Base-by-base conservation (phyloP, 805 yeast genomes). In the Saccharomycopsis guyanensis region DNA sequence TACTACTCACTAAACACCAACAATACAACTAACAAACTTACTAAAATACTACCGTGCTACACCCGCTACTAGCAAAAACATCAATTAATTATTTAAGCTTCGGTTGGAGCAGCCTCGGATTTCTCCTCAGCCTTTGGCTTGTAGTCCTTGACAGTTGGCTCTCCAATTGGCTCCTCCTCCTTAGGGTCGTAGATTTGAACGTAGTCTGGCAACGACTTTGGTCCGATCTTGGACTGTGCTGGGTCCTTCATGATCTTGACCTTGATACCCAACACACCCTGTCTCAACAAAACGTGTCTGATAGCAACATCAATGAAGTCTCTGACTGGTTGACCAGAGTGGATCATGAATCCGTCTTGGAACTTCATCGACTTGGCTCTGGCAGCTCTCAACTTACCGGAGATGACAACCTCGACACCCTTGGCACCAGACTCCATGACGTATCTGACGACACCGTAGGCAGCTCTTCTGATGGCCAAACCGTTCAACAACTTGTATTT, bases 371-470 rank as follows among this genome's bases (percentile, higher is more conserved):
- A 82, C 86, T 93, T 93, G 66, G 98, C 98, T 82, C 98, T 88
- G 66, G 97, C 98, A 75, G 96, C 98, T 80, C 97, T 87, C 72
- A 94, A 84, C 79, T 93, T 93, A 83, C 98, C 98, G 63, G 97
- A 88, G 69, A 93, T 86, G 65, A 93, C 97, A 72, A 93, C 98
- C 81, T 93, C 98, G 69, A 94, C 96, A 89, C 98, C 98, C 86
- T 93, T 93, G 70, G 98, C 98, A 76, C 98, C 98, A 59, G 97
- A 87, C 75, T 89, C 97, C 96, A 93, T 93, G 68, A 94, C 96
- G 83, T 80, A 86, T 81, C 98, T 88, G 76, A 93, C 94, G 63
- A 93, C 97, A 87, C 97, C 97, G 87, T 93, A 93, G 66, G 97
- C 97, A 64, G 98, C 98, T 80, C 98, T 87, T 81, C 98, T 88